Evolutionary conservation across 1,284 basidiomycete species (phyloP).

Genomic region (Ustilago trichophora): DNA sequence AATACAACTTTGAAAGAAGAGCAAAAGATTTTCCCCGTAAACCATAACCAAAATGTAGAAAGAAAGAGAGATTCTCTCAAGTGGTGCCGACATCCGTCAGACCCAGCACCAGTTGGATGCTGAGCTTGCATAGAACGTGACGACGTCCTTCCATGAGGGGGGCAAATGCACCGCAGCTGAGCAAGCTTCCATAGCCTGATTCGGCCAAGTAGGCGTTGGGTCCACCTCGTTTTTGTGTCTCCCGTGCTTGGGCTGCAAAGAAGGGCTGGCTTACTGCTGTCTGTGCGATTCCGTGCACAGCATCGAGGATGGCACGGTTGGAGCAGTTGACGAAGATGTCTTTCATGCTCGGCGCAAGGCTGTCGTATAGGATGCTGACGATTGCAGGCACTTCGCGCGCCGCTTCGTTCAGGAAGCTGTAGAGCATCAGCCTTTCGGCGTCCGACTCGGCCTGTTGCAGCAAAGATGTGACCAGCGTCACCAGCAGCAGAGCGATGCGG

Average conservation of each 20-base stretch:
- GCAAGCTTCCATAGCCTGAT: slow-evolving; percentile 55
- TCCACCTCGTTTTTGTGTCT: slow-evolving; percentile 58
- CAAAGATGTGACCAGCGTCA: slow-evolving; percentile 55
- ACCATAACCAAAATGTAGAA: too few relatives aligned
- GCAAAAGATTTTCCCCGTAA: too few relatives aligned
- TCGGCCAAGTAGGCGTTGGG: slow-evolving; percentile 58
- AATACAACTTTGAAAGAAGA: too few relatives aligned
- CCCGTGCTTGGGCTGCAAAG: slow-evolving; percentile 59
- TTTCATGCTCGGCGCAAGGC: slow-evolving; percentile 53
- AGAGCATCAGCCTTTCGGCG: slow-evolving; percentile 53
- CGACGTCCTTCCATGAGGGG: slow-evolving; percentile 47
- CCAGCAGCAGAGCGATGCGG: slow-evolving; percentile 55
- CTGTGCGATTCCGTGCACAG: slow-evolving; percentile 57
- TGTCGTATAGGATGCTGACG: slow-evolving; percentile 63
- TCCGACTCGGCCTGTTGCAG: slow-evolving; percentile 59
- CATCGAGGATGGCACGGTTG: slow-evolving; percentile 55
- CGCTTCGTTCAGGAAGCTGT: slow-evolving; percentile 57
- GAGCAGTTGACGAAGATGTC: slow-evolving; percentile 59
- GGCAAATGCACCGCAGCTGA: slow-evolving; percentile 58
- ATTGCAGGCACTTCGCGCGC: slow-evolving; percentile 56
- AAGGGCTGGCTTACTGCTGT: slow-evolving; percentile 59
- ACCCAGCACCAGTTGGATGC: slow-evolving; percentile 52
- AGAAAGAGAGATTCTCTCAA: too few relatives aligned
- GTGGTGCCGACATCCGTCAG: slow-evolving; percentile 56
- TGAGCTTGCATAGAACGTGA: slow-evolving; percentile 51